Conservation (phyloP, 352 stramenopile genomes). For the Achlya hypogyna region DNA sequence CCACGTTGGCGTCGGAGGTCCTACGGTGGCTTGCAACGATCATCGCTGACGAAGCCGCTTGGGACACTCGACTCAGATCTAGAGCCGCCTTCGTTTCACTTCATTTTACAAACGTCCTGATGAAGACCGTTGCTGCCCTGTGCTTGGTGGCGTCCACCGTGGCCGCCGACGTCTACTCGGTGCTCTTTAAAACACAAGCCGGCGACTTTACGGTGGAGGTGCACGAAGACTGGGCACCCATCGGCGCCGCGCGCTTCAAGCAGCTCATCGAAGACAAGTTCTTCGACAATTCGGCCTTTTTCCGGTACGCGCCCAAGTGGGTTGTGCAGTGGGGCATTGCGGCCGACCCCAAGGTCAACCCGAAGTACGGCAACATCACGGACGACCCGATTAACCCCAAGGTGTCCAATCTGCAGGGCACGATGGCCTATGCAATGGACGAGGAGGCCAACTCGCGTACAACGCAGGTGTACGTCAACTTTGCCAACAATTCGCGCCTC, state of each 20-base stretch:
- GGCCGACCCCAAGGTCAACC: slow-evolving; percentile 32
- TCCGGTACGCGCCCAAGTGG: slow-evolving; percentile 38
- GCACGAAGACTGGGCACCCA: slow-evolving; percentile 28
- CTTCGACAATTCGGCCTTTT: slow-evolving; percentile 40
- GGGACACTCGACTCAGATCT: no score
- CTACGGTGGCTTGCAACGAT: no score
- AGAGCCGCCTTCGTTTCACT: neutral
- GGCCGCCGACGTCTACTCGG: neutral
- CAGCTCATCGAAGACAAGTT: slow-evolving; percentile 30
- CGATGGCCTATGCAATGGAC: slow-evolving; percentile 7
- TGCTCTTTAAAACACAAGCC: slow-evolving; percentile 8
- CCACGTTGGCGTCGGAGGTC: no score
- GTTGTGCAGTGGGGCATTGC: slow-evolving; percentile 59
- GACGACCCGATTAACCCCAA: neutral
- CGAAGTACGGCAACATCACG: slow-evolving; percentile 26
- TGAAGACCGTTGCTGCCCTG: neutral
- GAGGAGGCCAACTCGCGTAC: slow-evolving; percentile 12
- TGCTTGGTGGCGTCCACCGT: neutral
- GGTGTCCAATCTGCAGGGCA: slow-evolving; percentile 10
- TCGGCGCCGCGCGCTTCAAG: slow-evolving; percentile 35
- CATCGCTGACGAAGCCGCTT: no score
- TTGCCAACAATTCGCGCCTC: slow-evolving; percentile 17
- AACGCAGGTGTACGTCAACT: slow-evolving; percentile 20
- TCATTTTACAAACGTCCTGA: neutral
- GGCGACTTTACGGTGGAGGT: slow-evolving; percentile 14